A percentile compares a stretch with the other conserved stretches of the same genome.
These are phyloP conservation scores for Chiua virens DNA, from an alignment of 768 basidiomycete genomes.

Conservation along the genomic window DNA sequence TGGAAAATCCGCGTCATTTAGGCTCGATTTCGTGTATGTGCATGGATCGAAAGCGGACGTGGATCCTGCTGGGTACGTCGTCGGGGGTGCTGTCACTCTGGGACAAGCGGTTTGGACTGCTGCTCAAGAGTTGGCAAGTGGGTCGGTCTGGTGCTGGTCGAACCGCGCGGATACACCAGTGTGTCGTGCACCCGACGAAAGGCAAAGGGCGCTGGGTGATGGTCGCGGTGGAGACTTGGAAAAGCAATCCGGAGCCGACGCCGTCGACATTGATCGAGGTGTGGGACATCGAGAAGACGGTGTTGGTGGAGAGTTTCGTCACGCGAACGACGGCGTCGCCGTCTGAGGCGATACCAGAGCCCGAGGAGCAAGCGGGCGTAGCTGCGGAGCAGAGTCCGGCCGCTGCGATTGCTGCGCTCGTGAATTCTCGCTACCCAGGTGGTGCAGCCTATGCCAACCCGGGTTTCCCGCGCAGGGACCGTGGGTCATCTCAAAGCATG, in stretches of 20 bases:
- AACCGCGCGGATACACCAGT: constrained; percentile 66
- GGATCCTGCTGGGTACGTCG: constrained; percentile 88
- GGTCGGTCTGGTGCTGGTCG: constrained; percentile 53
- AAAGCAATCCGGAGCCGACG: constrained; percentile 37
- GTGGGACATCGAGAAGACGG: constrained; percentile 87
- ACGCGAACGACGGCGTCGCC: constrained; percentile 48
- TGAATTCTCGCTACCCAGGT: constrained; percentile 61
- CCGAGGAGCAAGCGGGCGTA: constrained; percentile 48
- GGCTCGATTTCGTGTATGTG: constrained; percentile 88
- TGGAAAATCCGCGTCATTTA: constrained; percentile 83
- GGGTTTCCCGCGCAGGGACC: constrained; percentile 25
- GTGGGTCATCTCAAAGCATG: constrained; percentile 35
- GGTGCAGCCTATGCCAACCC: constrained; percentile 25
- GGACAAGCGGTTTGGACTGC: constrained; percentile 92
- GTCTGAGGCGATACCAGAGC: constrained; percentile 52
- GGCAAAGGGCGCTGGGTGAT: constrained; percentile 91
- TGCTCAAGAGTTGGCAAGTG: constrained; percentile 85
- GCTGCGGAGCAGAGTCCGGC: constrained; percentile 67
- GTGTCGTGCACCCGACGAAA: constrained; percentile 79
- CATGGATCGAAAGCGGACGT: constrained; percentile 78
- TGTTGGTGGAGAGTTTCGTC: constrained; percentile 77
- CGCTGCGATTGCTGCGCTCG: constrained; percentile 74
- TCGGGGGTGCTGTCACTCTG: constrained; percentile 85
- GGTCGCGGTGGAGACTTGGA: constrained; percentile 67
- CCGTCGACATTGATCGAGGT: constrained; percentile 69